phyloP scores from a whole-genome alignment of 768 basidiomycete genomes.

The Suillus americanus region DNA sequence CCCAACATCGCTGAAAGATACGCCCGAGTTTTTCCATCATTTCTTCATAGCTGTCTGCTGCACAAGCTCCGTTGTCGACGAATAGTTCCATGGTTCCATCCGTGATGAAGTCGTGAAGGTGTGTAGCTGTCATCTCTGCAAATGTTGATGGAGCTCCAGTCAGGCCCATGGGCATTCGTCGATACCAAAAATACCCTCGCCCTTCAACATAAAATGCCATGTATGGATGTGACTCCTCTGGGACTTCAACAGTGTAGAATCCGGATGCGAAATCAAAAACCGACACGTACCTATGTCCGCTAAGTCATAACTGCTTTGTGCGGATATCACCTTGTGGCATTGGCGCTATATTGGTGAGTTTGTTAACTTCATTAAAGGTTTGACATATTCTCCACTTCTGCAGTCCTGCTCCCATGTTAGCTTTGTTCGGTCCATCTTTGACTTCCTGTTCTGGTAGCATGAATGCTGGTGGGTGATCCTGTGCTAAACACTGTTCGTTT shows the following conservation, averaged over 20 bases:
- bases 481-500: too few relatives aligned
- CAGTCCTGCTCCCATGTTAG: not conserved
- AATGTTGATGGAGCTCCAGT: too few relatives aligned
- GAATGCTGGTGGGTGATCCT: not conserved
- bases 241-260: too few relatives aligned
- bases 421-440: constrained; percentile 1
- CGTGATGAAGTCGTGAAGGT: too few relatives aligned
- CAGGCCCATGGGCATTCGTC: too few relatives aligned
- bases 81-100: constrained; percentile 27
- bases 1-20: not conserved
- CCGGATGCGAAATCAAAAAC: too few relatives aligned
- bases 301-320: too few relatives aligned
- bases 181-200: constrained; percentile 19
- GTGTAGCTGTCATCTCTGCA: not conserved
- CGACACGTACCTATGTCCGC: too few relatives aligned
- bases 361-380: constrained; percentile 27
- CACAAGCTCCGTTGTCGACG: constrained; percentile 35
- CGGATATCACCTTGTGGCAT: too few relatives aligned
- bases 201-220: too few relatives aligned
- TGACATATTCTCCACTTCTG: constrained; percentile 37
- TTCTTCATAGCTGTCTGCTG: constrained; percentile 32
- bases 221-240: too few relatives aligned
- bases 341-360: too few relatives aligned
- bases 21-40: constrained; percentile 7
- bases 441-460: not conserved